These are phyloP conservation scores for Trametes hirsuta DNA, from an alignment of 1,284 basidiomycete genomes.

Conservation along the genomic window DNA sequence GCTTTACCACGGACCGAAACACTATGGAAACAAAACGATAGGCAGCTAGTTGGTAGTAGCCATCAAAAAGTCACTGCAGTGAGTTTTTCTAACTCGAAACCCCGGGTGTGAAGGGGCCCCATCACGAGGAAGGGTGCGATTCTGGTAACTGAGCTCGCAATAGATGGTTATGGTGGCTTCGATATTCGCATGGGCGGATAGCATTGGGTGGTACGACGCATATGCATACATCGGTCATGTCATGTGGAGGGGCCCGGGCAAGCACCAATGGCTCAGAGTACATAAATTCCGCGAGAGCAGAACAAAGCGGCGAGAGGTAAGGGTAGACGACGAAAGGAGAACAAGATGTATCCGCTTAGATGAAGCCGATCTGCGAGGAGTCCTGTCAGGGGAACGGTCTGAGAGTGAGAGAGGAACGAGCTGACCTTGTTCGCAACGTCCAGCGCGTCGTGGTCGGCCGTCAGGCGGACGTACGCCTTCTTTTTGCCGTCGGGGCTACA, in stretches of 20 bases:
- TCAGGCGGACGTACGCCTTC: constrained; percentile 98
- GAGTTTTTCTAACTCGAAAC: too few species aligned
- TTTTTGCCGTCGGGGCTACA: constrained; percentile 96
- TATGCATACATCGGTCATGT: constrained; percentile 26
- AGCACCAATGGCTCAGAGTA: constrained; percentile 27
- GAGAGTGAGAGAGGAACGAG: not conserved
- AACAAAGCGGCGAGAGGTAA: constrained; percentile 19
- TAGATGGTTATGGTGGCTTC: not conserved
- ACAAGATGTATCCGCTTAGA: constrained; percentile 46
- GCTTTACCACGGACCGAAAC: too few species aligned
- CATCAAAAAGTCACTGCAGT: too few species aligned
- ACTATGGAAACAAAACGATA: too few species aligned
- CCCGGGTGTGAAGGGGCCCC: too few species aligned
- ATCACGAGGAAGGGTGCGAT: too few species aligned
- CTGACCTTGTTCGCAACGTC: constrained; percentile 99
- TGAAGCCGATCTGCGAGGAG: constrained; percentile 73
- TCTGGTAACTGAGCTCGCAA: not conserved
- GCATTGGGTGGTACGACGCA: constrained; percentile 21
- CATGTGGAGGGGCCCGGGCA: constrained; percentile 19
- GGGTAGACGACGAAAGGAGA: constrained; percentile 17
- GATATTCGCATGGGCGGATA: constrained; percentile 19
- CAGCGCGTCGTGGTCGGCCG: constrained; percentile 94
- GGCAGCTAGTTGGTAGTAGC: too few species aligned
- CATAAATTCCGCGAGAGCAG: constrained; percentile 23
- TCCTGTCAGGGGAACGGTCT: not conserved